These are phyloP conservation scores for Aspergillus costaricaensis DNA, from an alignment of 2,329 filamentous ascomycete genomes.

Conservation along the genomic window DNA sequence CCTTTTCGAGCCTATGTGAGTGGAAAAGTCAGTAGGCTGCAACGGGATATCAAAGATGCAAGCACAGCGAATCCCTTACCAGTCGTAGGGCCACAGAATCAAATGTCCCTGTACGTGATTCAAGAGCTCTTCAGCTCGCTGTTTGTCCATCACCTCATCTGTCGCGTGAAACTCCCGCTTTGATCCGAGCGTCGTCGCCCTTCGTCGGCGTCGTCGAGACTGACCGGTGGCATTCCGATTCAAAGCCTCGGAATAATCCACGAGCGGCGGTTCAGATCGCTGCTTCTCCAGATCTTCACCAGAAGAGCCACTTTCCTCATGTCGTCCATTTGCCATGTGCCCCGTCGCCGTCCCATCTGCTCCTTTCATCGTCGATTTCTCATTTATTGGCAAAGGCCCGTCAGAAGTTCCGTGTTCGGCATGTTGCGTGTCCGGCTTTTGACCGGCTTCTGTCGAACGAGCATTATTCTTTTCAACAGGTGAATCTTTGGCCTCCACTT, in stretches of 20 bases:
- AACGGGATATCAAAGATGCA: not conserved
- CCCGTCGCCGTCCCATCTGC: slow-evolving; percentile 30
- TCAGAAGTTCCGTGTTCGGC: slow-evolving; percentile 33
- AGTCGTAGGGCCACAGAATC: slow-evolving; percentile 93
- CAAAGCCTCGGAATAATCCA: slow-evolving; percentile 45
- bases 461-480: slow-evolving; percentile 39
- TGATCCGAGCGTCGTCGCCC: slow-evolving; percentile 50
- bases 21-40: slow-evolving; percentile 15
- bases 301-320: slow-evolving; percentile 27
- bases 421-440: slow-evolving; percentile 36
- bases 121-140: slow-evolving; percentile 79
- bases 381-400: slow-evolving; percentile 39
- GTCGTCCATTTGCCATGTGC: slow-evolving; percentile 25
- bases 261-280: slow-evolving; percentile 32
- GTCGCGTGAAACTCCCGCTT: slow-evolving; percentile 52
- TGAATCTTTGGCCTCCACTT: slow-evolving; percentile 26
- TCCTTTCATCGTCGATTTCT: slow-evolving; percentile 45
- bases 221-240: slow-evolving; percentile 41
- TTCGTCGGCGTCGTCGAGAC: slow-evolving; percentile 42
- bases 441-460: slow-evolving; percentile 36
- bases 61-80: slow-evolving; percentile 51
- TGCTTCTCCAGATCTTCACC: slow-evolving; percentile 37
- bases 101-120: slow-evolving; percentile 82
- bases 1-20: slow-evolving; percentile 67
- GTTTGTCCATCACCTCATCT: slow-evolving; percentile 74